phyloP scores from a whole-genome alignment of 1,284 basidiomycete genomes.

The Cryptococcus sp. region DNA sequence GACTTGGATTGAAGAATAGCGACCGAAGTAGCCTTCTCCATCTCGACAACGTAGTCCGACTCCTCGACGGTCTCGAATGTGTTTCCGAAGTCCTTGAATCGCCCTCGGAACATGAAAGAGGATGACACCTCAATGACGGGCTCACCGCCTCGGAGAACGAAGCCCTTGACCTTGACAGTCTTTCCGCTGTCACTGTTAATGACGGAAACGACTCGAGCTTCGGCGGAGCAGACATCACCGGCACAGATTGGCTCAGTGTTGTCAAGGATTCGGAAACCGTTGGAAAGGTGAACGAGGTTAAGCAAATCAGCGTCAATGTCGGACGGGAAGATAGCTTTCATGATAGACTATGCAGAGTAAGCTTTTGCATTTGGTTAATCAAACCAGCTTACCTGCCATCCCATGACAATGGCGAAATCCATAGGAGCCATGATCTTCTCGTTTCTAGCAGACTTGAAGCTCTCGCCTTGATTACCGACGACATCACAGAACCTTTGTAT shows the following conservation, averaged over 20 bases:
- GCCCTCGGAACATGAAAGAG: constrained; percentile 93
- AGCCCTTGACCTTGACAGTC: constrained; percentile 84
- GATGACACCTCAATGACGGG: constrained; percentile 91
- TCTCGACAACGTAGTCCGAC: constrained; percentile 74
- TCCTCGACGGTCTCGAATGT: constrained; percentile 92
- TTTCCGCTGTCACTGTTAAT: constrained; percentile 90
- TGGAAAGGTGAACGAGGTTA: constrained; percentile 93
- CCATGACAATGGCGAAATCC: constrained; percentile 98
- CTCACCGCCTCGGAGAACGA: constrained; percentile 67
- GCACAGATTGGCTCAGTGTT: constrained; percentile 71
- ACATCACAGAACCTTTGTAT: constrained; percentile 90
- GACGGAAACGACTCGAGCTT: constrained; percentile 83
- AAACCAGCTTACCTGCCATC: constrained; percentile 74
- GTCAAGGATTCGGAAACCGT: constrained; percentile 85
- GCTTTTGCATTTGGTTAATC: constrained; percentile 3
- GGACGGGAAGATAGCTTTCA: constrained; percentile 93
- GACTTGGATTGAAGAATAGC: constrained; percentile 92
- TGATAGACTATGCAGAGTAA: constrained; percentile 66
- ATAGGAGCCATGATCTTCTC: constrained; percentile 79
- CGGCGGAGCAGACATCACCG: constrained; percentile 85
- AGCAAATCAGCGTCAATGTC: constrained; percentile 87
- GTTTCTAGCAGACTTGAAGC: constrained; percentile 73
- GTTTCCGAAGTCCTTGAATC: constrained; percentile 87
- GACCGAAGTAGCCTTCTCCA: constrained; percentile 73
- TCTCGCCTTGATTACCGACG: constrained; percentile 86